These are phyloP conservation scores for Rusavskia elegans DNA, from an alignment of 495 filamentous ascomycete genomes.

Conservation along the genomic window DNA sequence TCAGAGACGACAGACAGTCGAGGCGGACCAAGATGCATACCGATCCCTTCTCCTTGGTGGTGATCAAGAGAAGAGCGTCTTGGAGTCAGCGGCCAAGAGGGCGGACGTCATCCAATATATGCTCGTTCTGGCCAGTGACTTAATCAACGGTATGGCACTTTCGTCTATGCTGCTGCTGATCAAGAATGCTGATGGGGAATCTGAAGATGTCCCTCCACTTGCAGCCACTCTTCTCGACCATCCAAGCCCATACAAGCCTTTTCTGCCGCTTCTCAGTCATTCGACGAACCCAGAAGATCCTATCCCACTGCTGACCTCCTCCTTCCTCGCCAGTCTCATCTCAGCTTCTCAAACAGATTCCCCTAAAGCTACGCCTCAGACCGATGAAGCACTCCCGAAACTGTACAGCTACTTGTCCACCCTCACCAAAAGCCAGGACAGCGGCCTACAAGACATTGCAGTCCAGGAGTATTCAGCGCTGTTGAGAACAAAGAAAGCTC, in stretches of 20 bases:
- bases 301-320: conserved; percentile 78
- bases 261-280: conserved; percentile 70
- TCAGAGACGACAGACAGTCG: conserved; percentile 66
- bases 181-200: conserved; percentile 8
- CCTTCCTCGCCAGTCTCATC: conserved; percentile 69
- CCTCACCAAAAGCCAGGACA: conserved; percentile 61
- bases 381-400: conserved; percentile 68
- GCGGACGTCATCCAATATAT: conserved; percentile 89
- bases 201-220: conserved; percentile 60
- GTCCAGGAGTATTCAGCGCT: conserved; percentile 81
- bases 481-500: conserved; percentile 56
- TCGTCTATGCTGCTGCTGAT: conserved; percentile 8
- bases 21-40: conserved; percentile 65
- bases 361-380: conserved; percentile 36
- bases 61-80: conserved; percentile 53
- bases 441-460: conserved; percentile 86
- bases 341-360: conserved; percentile 46
- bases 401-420: conserved; percentile 77
- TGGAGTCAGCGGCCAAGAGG: conserved; percentile 63
- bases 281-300: conserved; percentile 70
- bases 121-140: conserved; percentile 72
- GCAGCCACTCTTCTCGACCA: conserved; percentile 57
- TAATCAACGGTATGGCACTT: conserved; percentile 55
- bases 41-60: conserved; percentile 61
- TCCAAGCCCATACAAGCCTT: conserved; percentile 64